Percentiles rank a stretch among this genome's conserved stretches.
Conservation (phyloP, 371 early-diverging fungal genomes). For the Actinomucor elegans region DNA sequence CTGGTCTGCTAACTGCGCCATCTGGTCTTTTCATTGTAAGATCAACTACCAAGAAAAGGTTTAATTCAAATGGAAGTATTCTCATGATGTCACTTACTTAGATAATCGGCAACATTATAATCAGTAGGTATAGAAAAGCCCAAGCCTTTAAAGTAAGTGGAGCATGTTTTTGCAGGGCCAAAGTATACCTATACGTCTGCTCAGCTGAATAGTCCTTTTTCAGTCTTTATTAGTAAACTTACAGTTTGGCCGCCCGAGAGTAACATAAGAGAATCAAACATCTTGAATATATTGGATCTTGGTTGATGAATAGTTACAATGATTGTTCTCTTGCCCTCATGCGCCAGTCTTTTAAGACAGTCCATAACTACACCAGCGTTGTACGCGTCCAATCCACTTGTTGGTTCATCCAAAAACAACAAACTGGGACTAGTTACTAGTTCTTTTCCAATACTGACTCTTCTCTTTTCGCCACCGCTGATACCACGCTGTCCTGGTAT, state of each 20-base stretch:
- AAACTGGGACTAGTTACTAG: conserved; percentile 82
- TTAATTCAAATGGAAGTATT: too few relatives aligned
- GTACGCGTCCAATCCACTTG: conserved; percentile 88
- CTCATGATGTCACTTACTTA: conserved; percentile 34
- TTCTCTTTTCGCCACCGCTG: conserved; percentile 92
- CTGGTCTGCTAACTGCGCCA: background rate
- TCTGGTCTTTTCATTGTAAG: conserved; percentile 46
- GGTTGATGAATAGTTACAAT: conserved; percentile 87
- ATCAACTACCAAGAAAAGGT: conserved; percentile 32
- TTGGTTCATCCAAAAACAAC: conserved; percentile 89
- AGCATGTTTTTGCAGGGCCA: conserved; percentile 48
- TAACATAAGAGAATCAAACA: conserved; percentile 80
- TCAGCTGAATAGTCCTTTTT: background rate
- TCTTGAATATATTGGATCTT: conserved; percentile 73
- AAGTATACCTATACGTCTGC: conserved; percentile 52
- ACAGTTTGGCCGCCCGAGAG: conserved; percentile 70
- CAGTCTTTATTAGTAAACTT: background rate
- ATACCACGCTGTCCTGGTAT: conserved; percentile 74
- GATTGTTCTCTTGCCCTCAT: conserved; percentile 66
- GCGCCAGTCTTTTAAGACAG: conserved; percentile 65
- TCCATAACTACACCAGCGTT: conserved; percentile 81
- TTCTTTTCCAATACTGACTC: conserved; percentile 92
- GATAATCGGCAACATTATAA: conserved; percentile 83
- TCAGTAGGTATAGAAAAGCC: conserved; percentile 73
- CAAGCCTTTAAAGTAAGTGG: conserved; percentile 51